Base-by-base conservation (phyloP, 345 rosid species). In the Eucalyptus cloeziana region DNA sequence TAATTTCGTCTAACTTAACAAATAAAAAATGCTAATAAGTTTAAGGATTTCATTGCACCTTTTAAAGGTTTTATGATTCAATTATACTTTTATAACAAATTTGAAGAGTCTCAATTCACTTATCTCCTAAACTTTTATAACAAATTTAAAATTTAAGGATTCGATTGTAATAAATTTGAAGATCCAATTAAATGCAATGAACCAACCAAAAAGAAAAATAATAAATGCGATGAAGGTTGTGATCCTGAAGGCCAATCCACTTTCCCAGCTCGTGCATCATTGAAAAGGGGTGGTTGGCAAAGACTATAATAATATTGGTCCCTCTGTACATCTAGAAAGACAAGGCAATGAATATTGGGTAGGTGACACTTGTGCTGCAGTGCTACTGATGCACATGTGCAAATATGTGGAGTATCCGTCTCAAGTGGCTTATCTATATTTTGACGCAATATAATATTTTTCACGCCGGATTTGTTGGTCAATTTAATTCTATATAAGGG, bases 1-100 rank as follows among this genome's bases (percentile, higher is more conserved):
- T 58, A 58, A 58, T 11, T 58, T 27, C n/a, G 3, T 10, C 64
- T 24, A 58, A 58, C 24, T 52, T 52, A 7, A 52, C 24, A 52
- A 3, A 52, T 4, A 19, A 19, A 52, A 19, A 52, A 52, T 52
- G 24, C 58, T 58, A 27, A 25, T 7, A 25, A 25, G 7, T 25
- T 58, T 58, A 25, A 2, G 3, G 1, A 25, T 10, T 58, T 11
- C 6, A 25, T 58, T 58, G 2, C 6, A 58, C 14, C 0, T 58
- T 10, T 24, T 11, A 11, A 7, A 58, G 25, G 3, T 58, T 58
- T 25, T 25, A 25, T 0, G 0, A 58, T 58, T 25, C n/a, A 10
- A 25, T 58, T 25, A 12, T 25, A 25, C 1, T 52, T 3, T 52
- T 19, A 52, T 52, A 19, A 52, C 24, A 52, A 7, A 52, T 52